These are phyloP conservation scores for Geranomyces variabilis DNA, from an alignment of 192 early-diverging fungal genomes.

Conservation along the genomic window DNA sequence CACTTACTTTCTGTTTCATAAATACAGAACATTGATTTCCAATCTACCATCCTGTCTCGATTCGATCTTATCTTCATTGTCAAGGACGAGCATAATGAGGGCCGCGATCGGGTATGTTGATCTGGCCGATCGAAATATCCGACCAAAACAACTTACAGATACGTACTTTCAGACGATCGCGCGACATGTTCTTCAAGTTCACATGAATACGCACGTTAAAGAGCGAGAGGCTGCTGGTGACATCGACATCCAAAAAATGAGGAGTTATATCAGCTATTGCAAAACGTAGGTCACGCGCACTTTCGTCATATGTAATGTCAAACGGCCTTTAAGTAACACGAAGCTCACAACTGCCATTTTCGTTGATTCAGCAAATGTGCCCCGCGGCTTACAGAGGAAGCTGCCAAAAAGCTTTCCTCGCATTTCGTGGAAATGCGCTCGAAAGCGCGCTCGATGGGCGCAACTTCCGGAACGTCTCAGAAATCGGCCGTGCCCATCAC, in stretches of 20 bases:
- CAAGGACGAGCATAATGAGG: slow-evolving; percentile 94
- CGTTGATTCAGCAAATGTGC: slow-evolving; percentile 78
- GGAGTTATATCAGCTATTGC: slow-evolving; percentile 94
- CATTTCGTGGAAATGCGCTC: slow-evolving; percentile 92
- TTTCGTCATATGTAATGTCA: slow-evolving; percentile 1
- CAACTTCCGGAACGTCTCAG: slow-evolving; percentile 54
- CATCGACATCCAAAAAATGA: slow-evolving; percentile 91
- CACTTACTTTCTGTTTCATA: background rate
- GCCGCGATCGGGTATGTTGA: slow-evolving; percentile 72
- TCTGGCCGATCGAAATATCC: background rate
- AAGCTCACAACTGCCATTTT: background rate
- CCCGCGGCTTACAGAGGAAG: slow-evolving; percentile 84
- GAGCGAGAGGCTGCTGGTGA: slow-evolving; percentile 51
- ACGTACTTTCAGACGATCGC: slow-evolving; percentile 74
- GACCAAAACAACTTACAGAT: background rate
- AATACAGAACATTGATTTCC: slow-evolving; percentile 95
- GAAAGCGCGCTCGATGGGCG: slow-evolving; percentile 76
- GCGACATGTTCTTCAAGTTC: slow-evolving; percentile 91
- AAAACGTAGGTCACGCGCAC: slow-evolving; percentile 65
- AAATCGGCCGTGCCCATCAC: slow-evolving; percentile 91
- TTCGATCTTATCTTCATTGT: slow-evolving; percentile 99
- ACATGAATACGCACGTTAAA: slow-evolving; percentile 69
- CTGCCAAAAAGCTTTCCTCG: slow-evolving; percentile 88
- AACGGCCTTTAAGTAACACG: background rate
- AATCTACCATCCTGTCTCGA: slow-evolving; percentile 98